These are phyloP conservation scores for Rhytidhysteron rufulum DNA, from an alignment of 2,329 filamentous ascomycete species.

Conservation along the genomic window DNA sequence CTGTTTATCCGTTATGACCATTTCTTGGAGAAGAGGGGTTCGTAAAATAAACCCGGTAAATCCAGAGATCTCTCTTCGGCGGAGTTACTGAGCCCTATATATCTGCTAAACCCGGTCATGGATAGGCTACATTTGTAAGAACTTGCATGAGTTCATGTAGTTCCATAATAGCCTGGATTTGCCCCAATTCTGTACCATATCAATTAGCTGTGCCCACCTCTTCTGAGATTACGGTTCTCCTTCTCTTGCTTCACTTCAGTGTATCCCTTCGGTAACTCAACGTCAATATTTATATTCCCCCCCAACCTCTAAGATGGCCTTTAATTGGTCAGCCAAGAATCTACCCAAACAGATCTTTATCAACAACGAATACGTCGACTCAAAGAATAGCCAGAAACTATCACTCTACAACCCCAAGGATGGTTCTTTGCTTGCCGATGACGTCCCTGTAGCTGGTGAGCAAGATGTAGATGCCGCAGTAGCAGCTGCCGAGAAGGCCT, in stretches of 20 bases:
- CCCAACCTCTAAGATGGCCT: constrained; percentile 18
- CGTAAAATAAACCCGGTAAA: too few species aligned
- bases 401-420: constrained; percentile 50
- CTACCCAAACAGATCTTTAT: constrained; percentile 39
- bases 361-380: constrained; percentile 35
- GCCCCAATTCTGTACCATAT: not conserved
- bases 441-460: constrained; percentile 44
- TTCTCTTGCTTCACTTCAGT: constrained; percentile 14
- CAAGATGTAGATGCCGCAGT: constrained; percentile 48
- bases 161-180: not conserved
- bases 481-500: constrained; percentile 47
- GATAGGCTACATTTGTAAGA: too few species aligned
- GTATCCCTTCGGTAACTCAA: not conserved
- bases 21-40: too few species aligned
- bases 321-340: constrained; percentile 31
- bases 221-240: constrained; percentile 14
- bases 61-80: too few species aligned
- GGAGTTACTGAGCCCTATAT: too few species aligned
- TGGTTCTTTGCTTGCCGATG: constrained; percentile 47
- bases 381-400: constrained; percentile 44
- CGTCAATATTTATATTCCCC: not conserved
- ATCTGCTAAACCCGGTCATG: too few species aligned
- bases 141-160: not conserved
- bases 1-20: too few species aligned
- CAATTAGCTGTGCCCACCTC: not conserved